These are phyloP conservation scores for Penicillium egyptiacum DNA, from an alignment of 495 filamentous ascomycete species.

Conservation along the genomic window DNA sequence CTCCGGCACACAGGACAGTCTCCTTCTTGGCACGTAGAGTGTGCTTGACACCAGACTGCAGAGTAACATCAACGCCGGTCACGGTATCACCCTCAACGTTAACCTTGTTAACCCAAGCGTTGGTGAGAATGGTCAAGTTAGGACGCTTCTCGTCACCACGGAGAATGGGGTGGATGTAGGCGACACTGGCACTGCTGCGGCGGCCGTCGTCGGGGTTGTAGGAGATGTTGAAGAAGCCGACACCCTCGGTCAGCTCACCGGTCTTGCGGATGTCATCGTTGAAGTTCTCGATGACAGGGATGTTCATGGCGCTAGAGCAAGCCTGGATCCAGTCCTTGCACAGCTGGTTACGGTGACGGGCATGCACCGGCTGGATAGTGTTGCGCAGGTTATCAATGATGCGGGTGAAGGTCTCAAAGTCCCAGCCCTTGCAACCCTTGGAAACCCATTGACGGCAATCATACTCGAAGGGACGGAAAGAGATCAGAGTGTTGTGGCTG, in stretches of 20 bases:
- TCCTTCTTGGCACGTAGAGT: slow-evolving; percentile 62
- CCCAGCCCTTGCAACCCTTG: slow-evolving; percentile 74
- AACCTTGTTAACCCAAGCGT: slow-evolving; percentile 75
- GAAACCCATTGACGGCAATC: slow-evolving; percentile 72
- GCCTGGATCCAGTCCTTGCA: slow-evolving; percentile 81
- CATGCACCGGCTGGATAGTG: slow-evolving; percentile 76
- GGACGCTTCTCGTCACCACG: slow-evolving; percentile 70
- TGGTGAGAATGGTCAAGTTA: slow-evolving; percentile 76
- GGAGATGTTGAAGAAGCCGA: slow-evolving; percentile 80
- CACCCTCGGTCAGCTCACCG: slow-evolving; percentile 66
- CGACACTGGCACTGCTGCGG: slow-evolving; percentile 76
- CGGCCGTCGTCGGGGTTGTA: slow-evolving; percentile 81
- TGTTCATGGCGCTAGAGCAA: slow-evolving; percentile 68
- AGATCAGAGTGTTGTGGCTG: slow-evolving; percentile 84
- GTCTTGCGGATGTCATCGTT: slow-evolving; percentile 70
- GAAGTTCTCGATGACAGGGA: slow-evolving; percentile 77
- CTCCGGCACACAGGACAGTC: slow-evolving; percentile 76
- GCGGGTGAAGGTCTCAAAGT: slow-evolving; percentile 73
- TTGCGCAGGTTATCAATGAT: slow-evolving; percentile 74
- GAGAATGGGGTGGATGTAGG: slow-evolving; percentile 84
- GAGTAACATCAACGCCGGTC: slow-evolving; percentile 63
- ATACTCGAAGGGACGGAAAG: slow-evolving; percentile 79
- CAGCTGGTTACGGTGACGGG: slow-evolving; percentile 74
- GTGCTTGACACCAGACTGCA: slow-evolving; percentile 62
- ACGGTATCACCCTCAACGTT: slow-evolving; percentile 64